These are phyloP conservation scores for Pilatotrama ljubarskyi DNA, from an alignment of 768 basidiomycete genomes.

Conservation along the genomic window DNA sequence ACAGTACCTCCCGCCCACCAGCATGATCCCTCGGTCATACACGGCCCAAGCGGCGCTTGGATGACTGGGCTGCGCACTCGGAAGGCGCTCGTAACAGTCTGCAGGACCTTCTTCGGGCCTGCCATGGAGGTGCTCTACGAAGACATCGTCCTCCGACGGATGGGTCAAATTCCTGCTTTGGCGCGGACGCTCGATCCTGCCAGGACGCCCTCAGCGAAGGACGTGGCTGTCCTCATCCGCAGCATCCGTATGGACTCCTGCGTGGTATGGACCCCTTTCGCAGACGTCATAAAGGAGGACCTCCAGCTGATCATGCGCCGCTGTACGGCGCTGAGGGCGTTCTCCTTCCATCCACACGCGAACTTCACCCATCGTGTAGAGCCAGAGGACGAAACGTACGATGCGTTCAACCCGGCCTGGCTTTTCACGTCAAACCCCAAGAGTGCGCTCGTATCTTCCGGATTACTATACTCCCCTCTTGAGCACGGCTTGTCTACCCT, in stretches of 20 bases:
- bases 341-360: background rate
- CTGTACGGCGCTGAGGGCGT: background rate
- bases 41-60: constrained; percentile 6
- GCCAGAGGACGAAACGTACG: background rate
- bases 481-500: background rate
- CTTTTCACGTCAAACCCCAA: background rate
- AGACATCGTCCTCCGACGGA: constrained; percentile 17
- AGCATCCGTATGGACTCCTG: constrained; percentile 11
- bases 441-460: background rate
- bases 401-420: background rate
- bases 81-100: constrained; percentile 1
- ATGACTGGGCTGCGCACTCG: constrained; percentile 1
- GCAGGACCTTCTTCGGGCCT: constrained; percentile 10
- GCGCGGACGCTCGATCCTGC: constrained; percentile 10
- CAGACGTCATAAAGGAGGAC: constrained; percentile 1
- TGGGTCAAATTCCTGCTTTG: constrained; percentile 15
- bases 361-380: background rate
- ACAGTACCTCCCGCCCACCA: background rate
- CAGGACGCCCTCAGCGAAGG: background rate
- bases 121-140: constrained; percentile 11
- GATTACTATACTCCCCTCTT: background rate
- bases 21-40: constrained; percentile 6
- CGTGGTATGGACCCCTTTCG: constrained; percentile 5
- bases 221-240: background rate
- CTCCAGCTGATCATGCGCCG: background rate